Percentiles rank a stretch among this genome's conserved stretches.
Evolutionary conservation across 768 basidiomycete species (phyloP).

Genomic region (Hericium coralloides): DNA sequence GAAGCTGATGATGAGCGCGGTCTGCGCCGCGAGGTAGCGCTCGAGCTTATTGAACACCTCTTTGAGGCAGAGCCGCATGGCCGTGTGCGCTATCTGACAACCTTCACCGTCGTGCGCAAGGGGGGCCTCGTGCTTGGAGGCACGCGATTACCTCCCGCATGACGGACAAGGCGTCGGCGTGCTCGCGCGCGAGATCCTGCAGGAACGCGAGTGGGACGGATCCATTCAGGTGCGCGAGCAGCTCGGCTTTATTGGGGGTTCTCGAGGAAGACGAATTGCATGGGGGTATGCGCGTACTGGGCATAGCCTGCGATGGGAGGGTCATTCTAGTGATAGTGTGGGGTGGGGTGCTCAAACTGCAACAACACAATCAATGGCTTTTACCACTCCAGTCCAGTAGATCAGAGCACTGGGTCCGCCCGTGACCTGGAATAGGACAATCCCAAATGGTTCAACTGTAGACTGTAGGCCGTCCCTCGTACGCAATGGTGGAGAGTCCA

Average conservation of each 20-base stretch:
- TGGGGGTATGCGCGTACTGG: slow-evolving; percentile 35
- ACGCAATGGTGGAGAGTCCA: too few relatives aligned
- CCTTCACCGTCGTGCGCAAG: slow-evolving; percentile 72
- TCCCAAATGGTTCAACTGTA: too few relatives aligned
- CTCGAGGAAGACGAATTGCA: slow-evolving; percentile 52
- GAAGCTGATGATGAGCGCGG: slow-evolving; percentile 61
- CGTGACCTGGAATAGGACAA: too few relatives aligned
- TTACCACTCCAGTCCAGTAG: too few relatives aligned
- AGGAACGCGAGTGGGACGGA: slow-evolving; percentile 65
- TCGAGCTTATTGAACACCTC: slow-evolving; percentile 60
- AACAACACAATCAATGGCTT: too few relatives aligned
- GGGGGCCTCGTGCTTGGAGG: slow-evolving; percentile 52
- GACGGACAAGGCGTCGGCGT: slow-evolving; percentile 6
- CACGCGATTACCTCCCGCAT: slow-evolving; percentile 34
- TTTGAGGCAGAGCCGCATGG: slow-evolving; percentile 48
- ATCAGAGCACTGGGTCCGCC: too few relatives aligned
- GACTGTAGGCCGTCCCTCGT: too few relatives aligned
- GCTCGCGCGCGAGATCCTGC: slow-evolving; percentile 48
- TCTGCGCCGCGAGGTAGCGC: slow-evolving; percentile 38
- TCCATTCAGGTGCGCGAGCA: slow-evolving; percentile 82
- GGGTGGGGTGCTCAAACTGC: too few relatives aligned
- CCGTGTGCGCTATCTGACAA: slow-evolving; percentile 50
- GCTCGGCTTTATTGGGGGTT: slow-evolving; percentile 67
- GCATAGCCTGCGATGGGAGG: slow-evolving; percentile 22
- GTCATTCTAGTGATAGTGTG: too few relatives aligned